phyloP scores from a whole-genome alignment of 2,329 filamentous ascomycete species.

The Exophiala mesophila region DNA sequence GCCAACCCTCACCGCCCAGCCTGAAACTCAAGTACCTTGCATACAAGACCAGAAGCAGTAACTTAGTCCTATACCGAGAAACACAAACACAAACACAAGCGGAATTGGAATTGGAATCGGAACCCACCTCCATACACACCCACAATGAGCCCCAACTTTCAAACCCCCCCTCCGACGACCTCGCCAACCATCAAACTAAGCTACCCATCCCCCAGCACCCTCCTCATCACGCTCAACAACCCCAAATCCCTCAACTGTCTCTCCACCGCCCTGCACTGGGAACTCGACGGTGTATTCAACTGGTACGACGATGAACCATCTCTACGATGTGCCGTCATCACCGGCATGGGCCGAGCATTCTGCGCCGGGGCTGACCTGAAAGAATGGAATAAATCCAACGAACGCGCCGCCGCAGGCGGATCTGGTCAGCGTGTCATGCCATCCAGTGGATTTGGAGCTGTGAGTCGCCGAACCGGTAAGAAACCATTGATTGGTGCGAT shows the following conservation, averaged over 20 bases:
- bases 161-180: slow-evolving; percentile 30
- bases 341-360: slow-evolving; percentile 40
- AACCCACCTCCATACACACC: slow-evolving; percentile 4
- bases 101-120: too few species aligned
- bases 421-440: slow-evolving; percentile 24
- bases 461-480: slow-evolving; percentile 56
- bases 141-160: slow-evolving; percentile 26
- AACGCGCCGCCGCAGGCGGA: slow-evolving; percentile 6
- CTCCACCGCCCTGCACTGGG: slow-evolving; percentile 34
- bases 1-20: too few species aligned
- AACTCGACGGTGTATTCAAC: slow-evolving; percentile 38
- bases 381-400: slow-evolving; percentile 34
- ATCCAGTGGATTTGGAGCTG: slow-evolving; percentile 35
- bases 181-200: slow-evolving; percentile 31
- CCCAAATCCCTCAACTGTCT: slow-evolving; percentile 42
- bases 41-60: too few species aligned
- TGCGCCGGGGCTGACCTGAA: slow-evolving; percentile 44
- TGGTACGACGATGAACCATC: slow-evolving; percentile 43
- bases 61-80: too few species aligned
- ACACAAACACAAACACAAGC: too few species aligned
- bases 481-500: slow-evolving; percentile 73
- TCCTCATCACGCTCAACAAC: slow-evolving; percentile 44
- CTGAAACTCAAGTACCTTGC: too few species aligned
- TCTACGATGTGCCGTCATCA: slow-evolving; percentile 38
- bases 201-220: slow-evolving; percentile 41